Evolutionary conservation across 306 rosid genomes (phyloP), one percentile per base, ranked within the genome.

Genomic region (Acmispon strigosus): DNA sequence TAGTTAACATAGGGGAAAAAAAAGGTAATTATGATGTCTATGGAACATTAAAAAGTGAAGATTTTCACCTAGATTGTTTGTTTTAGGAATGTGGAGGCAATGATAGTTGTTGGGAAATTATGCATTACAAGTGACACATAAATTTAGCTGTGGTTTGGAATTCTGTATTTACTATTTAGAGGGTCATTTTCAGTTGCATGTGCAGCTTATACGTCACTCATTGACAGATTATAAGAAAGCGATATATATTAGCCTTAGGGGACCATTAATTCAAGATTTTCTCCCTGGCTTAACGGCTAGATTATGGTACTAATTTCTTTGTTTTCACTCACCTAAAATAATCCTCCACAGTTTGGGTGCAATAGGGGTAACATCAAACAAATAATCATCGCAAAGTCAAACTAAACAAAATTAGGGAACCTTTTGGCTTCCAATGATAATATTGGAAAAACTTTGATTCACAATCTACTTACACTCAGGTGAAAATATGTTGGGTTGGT

Each of bases 181-280:
- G 74, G 74, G 90, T 85, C 90, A 81, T 79, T 78, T 76, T 82
- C 84, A 56, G 6, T 10, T 59, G 84, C 88, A 89, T 87, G 89
- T 82, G 89, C 86, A 17, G 10, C 59, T 72, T 65, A 5, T 22
- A 70, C 70, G 69, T 62, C 78, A 73, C 76, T 72, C 67, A 47
- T 76, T 50, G 61, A 69, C 60, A 57, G 61, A 41, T 10, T 34
- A 22, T 52, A 62, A 32, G 63, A 76, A 74, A 84, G 66, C 56
- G 64, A 81, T 20, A 4, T 59, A 77, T 47, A 17, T 57, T 81
- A 75, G 58, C 1, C 3, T 1, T 3, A 1, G 8, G 88, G 78
- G 77, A 1, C 86, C 92, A 39, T 71, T 73, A 17, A 17, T 71
- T 73, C 20, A 17, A 62, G 59, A 81, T 81, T 81, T 73, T 78